These are phyloP conservation scores for Populus nigra DNA, from an alignment of 345 rosid genomes.

Conservation along the genomic window DNA sequence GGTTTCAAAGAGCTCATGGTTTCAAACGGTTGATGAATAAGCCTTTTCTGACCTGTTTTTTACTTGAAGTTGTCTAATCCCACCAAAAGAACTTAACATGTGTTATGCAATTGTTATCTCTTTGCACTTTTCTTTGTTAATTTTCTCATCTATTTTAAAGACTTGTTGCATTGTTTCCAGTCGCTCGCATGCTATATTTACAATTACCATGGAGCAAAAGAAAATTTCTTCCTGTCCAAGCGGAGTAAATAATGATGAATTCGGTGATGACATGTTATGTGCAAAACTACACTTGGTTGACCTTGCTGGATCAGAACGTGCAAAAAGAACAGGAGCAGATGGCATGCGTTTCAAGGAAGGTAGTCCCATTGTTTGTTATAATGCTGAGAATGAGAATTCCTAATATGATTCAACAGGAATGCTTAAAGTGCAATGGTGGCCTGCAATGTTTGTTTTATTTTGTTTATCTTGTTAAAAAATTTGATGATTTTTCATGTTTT, in stretches of 20 bases:
- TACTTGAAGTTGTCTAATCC: not conserved
- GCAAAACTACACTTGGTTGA: conserved; percentile 95
- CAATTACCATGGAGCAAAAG: conserved; percentile 92
- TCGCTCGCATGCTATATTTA: conserved; percentile 97
- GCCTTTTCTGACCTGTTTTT: not conserved
- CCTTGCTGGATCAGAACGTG: conserved; percentile 95
- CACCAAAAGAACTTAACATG: not conserved
- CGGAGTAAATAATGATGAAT: conserved; percentile 43
- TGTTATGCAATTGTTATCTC: not conserved
- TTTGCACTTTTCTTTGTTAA: not conserved
- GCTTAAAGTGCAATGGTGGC: not conserved
- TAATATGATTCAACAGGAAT: not conserved
- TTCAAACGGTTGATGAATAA: not conserved
- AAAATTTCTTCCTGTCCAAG: conserved; percentile 39
- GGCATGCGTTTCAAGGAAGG: conserved; percentile 99
- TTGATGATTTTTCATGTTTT: conserved; percentile 9
- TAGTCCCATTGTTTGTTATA: conserved; percentile 13
- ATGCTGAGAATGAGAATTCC: not conserved
- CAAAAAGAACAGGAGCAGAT: conserved; percentile 93
- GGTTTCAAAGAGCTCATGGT: not conserved
- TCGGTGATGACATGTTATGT: conserved; percentile 71
- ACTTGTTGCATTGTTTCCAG: conserved; percentile 30
- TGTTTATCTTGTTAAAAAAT: not conserved
- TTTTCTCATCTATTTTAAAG: not conserved
- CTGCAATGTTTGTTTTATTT: not conserved